phyloP scores from a whole-genome alignment of 306 rosid species.

The Quercus bicolor region DNA sequence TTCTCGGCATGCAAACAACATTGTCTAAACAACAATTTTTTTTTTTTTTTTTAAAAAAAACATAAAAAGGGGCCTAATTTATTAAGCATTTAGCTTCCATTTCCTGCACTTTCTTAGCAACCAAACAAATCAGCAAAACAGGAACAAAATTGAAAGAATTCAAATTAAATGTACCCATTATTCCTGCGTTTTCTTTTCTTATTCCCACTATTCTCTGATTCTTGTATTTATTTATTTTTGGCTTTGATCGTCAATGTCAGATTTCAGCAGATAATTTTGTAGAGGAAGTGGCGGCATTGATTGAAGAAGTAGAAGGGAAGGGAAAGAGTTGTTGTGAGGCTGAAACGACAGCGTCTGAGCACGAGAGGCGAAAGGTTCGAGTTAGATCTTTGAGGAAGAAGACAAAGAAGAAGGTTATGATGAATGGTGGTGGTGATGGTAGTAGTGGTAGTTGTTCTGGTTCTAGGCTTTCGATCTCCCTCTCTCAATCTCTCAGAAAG shows the following conservation, averaged over 20 bases:
- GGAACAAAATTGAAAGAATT: too few species aligned
- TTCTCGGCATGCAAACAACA: too few species aligned
- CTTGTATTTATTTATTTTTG: too few species aligned
- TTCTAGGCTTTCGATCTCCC: conserved; percentile 43
- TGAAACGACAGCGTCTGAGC: conserved; percentile 62
- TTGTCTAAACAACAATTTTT: too few species aligned
- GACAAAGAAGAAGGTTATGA: conserved; percentile 53
- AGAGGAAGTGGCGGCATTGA: conserved; percentile 48
- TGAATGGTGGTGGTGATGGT: too few species aligned
- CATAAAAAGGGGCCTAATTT: too few species aligned
- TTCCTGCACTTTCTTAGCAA: too few species aligned
- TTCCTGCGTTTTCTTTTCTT: not conserved
- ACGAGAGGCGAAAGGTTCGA: conserved; percentile 61
- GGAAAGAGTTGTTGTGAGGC: conserved; percentile 41
- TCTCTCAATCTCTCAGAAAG: conserved; percentile 54
- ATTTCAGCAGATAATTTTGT: conserved; percentile 3
- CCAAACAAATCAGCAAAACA: too few species aligned
- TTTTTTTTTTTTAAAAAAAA: too few species aligned
- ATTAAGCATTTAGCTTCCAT: too few species aligned
- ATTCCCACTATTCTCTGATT: not conserved
- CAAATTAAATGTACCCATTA: too few species aligned
- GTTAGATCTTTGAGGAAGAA: conserved; percentile 72
- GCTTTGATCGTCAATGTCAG: not conserved
- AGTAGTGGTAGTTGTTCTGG: conserved; percentile 38
- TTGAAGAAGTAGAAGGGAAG: conserved; percentile 55